Percentiles rank a stretch among this genome's conserved stretches.
These are phyloP conservation scores for Diaporthe eres DNA, from an alignment of 2,329 filamentous ascomycete species.

Conservation along the genomic window DNA sequence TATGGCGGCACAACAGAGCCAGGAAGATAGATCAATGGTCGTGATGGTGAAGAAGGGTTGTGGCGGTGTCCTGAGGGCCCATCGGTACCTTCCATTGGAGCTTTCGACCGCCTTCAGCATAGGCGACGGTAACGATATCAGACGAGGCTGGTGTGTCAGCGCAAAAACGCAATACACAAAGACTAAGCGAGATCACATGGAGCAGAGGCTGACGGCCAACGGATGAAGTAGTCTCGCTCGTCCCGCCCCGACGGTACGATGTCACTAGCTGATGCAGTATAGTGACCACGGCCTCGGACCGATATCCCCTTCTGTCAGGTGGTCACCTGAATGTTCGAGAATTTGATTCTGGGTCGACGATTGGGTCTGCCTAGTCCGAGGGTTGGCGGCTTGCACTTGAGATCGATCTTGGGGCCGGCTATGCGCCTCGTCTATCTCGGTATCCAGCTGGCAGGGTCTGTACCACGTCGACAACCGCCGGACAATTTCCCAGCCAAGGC, in stretches of 20 bases:
- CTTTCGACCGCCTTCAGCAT: not conserved
- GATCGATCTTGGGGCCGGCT: constrained; percentile 31
- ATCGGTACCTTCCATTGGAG: constrained; percentile 35
- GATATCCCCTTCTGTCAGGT: not conserved
- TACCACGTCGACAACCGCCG: constrained; percentile 35
- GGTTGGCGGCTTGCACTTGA: not conserved
- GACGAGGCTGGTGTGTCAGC: constrained; percentile 4
- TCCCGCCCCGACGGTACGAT: constrained; percentile 2
- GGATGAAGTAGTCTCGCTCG: constrained; percentile 11
- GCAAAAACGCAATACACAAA: constrained; percentile 14
- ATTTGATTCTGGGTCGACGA: not conserved
- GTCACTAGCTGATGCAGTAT: constrained; percentile 11
- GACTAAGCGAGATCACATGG: constrained; percentile 17
- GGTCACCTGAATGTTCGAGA: not conserved
- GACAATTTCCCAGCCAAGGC: constrained; percentile 10
- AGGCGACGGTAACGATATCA: not conserved
- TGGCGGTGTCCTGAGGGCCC: constrained; percentile 12
- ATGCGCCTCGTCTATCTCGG: constrained; percentile 30
- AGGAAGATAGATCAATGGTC: constrained; percentile 3
- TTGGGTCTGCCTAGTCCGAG: not conserved
- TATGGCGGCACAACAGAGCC: constrained; percentile 5
- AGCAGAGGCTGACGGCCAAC: not conserved
- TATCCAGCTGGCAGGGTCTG: constrained; percentile 36
- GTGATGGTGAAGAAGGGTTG: constrained; percentile 9
- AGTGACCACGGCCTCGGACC: not conserved